Evolutionary conservation across 345 rosid species (phyloP).

Genomic region (Triadica sebifera): DNA sequence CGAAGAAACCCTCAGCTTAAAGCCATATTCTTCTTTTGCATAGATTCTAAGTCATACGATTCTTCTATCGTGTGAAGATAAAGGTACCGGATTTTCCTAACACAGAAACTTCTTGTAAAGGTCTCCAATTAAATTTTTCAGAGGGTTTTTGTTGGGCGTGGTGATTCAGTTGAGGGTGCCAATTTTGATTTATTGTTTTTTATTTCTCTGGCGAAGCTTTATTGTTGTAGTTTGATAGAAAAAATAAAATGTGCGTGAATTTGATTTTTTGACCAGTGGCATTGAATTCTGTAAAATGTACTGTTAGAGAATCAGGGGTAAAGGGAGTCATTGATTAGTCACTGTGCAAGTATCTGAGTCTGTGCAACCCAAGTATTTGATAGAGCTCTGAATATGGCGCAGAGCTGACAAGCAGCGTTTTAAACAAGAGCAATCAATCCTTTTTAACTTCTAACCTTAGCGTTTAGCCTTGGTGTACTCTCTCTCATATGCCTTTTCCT

Average conservation of each 20-base stretch:
- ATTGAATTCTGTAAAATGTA: constrained; percentile 1
- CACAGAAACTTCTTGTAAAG: neutral
- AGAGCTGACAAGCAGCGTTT: constrained; percentile 13
- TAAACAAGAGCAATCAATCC: neutral
- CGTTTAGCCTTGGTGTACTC: neutral
- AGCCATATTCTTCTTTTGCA: neutral
- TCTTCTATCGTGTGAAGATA: neutral
- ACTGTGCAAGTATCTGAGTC: constrained; percentile 12
- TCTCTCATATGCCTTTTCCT: constrained; percentile 9
- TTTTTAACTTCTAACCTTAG: neutral
- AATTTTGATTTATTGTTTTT: neutral
- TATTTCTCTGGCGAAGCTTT: neutral
- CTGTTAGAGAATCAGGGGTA: constrained; percentile 1
- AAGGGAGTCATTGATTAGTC: constrained; percentile 8
- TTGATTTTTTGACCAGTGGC: neutral
- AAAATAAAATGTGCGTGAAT: neutral
- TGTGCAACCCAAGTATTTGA: neutral
- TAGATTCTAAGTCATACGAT: constrained; percentile 12
- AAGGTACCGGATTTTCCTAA: constrained; percentile 2
- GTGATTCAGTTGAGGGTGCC: neutral
- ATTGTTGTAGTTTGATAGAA: neutral
- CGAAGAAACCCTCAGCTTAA: constrained; percentile 22
- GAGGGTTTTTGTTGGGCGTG: neutral
- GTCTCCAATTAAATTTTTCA: neutral
- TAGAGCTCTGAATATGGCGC: constrained; percentile 16